Conservation (phyloP, 768 basidiomycete species). For the Tylopilus subfusipes region DNA sequence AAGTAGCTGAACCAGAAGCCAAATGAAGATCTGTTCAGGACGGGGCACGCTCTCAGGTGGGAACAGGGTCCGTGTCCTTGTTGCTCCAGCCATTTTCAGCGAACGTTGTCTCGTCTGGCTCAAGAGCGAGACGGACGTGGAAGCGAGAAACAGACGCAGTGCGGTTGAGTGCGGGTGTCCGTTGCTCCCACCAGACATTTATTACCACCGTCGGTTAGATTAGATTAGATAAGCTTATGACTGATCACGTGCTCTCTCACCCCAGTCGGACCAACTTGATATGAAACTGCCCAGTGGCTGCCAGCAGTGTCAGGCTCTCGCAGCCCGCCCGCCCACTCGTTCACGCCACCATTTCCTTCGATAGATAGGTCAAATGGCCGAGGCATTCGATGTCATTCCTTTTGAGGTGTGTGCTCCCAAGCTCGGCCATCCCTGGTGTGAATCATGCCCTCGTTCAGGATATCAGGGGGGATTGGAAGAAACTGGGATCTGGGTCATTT, state of each 20-base stretch:
- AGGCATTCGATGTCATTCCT: conserved; percentile 86
- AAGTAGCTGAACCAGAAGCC: no score
- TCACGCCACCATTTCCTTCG: not conserved
- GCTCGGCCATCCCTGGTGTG: not conserved
- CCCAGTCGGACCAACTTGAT: conserved; percentile 14
- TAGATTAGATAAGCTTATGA: not conserved
- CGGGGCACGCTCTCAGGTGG: conserved; percentile 65
- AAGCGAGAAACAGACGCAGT: conserved; percentile 31
- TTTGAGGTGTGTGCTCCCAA: conserved; percentile 55
- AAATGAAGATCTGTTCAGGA: no score
- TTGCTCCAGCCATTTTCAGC: conserved; percentile 60
- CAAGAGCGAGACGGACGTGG: conserved; percentile 37
- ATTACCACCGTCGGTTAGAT: conserved; percentile 10
- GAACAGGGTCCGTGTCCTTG: conserved; percentile 76
- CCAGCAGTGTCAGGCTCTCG: not conserved
- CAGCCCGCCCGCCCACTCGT: not conserved
- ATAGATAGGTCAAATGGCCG: conserved; percentile 38
- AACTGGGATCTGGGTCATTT: conserved; percentile 88
- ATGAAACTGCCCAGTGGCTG: not conserved
- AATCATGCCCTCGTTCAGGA: conserved; percentile 46
- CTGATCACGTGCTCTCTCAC: conserved; percentile 24
- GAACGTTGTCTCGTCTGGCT: conserved; percentile 50
- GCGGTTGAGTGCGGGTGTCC: no score
- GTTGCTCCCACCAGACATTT: no score
- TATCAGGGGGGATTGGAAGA: conserved; percentile 85